Evolutionary conservation across 495 filamentous ascomycete species (phyloP).

Genomic region (Cercophora samala): DNA sequence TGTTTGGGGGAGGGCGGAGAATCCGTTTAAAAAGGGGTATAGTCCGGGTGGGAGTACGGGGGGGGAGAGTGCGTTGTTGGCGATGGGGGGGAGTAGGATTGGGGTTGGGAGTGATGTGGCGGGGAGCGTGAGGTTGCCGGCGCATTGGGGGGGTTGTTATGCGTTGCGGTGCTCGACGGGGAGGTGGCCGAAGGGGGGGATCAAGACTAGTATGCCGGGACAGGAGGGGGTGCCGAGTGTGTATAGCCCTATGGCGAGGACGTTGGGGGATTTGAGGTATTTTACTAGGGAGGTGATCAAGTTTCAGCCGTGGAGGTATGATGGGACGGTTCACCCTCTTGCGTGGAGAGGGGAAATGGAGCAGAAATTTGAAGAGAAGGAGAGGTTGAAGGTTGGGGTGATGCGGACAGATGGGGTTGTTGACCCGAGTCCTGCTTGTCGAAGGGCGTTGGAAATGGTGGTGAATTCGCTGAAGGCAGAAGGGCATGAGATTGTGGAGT

Average conservation of each 20-base stretch:
- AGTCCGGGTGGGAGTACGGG: slow-evolving; percentile 91
- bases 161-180: slow-evolving; percentile 90
- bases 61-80: slow-evolving; percentile 82
- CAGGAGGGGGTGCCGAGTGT: slow-evolving; percentile 90
- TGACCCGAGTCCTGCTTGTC: slow-evolving; percentile 80
- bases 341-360: slow-evolving; percentile 66
- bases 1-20: slow-evolving; percentile 77
- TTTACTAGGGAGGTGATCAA: slow-evolving; percentile 74
- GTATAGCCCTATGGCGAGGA: slow-evolving; percentile 91
- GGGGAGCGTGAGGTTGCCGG: slow-evolving; percentile 83
- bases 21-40: slow-evolving; percentile 79
- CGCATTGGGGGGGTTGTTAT: slow-evolving; percentile 90
- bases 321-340: slow-evolving; percentile 80
- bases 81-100: slow-evolving; percentile 76
- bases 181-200: slow-evolving; percentile 84
- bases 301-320: slow-evolving; percentile 92
- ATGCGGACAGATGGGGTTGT: slow-evolving; percentile 83
- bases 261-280: slow-evolving; percentile 78
- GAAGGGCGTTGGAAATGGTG: slow-evolving; percentile 67
- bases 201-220: slow-evolving; percentile 85
- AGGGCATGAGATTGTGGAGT: slow-evolving; percentile 75
- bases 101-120: slow-evolving; percentile 94
- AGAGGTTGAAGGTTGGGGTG: slow-evolving; percentile 69
- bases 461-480: slow-evolving; percentile 62
- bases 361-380: slow-evolving; percentile 49